Evolutionary conservation across 768 basidiomycete genomes (phyloP), one percentile per base, ranked within the genome.

Genomic region (Strobilomyces echinocephalus): DNA sequence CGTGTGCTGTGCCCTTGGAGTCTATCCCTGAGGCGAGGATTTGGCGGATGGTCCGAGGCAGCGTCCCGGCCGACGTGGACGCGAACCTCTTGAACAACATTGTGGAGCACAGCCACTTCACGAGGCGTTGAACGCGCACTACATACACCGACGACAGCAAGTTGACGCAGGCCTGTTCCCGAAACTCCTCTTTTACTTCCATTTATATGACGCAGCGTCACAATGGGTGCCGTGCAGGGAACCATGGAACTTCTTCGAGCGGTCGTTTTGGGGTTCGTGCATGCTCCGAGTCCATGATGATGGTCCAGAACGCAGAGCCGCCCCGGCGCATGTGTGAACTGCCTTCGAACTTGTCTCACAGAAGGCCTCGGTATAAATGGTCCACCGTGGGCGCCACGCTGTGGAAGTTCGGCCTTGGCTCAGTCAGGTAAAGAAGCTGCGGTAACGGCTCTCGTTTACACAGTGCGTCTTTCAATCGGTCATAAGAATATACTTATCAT

Each of bases 41-140:
- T 60, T 77, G 74, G 47, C 72, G 70, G 18, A 70, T 72, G 15
- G 70, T 65, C 30, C 43, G 54, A 54, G 70, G 70, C 20, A 72
- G 56, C 14, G 59, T 59, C 50, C 59, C 21, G 18, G 62, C 53
- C 47, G 64, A 65, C 20, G 66, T 69, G 21, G 68, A 69, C 45
- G 56, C 62, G 46, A 71, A 60, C 57, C 64, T 68, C 53, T 58
- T 56, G 55, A 61, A 33, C 26, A 69, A 49, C 70, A 72, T 69
- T 33, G 9, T 7, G 8, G 41, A 33, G 28, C 67, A 68, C 67
- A 64, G 68, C 67, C 67, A 70, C 65, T 1, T 12, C 16, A 33
- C n/a, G n/a, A n/a, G n/a, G n/a, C n/a, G n/a, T n/a, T n/a, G n/a
- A n/a, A n/a, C n/a, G n/a, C n/a, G n/a, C n/a, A n/a, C n/a, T n/a